Evolutionary conservation across 1,139 yeast species (phyloP), one percentile per base, ranked within the genome.

Genomic region (Hansenula sp.): DNA sequence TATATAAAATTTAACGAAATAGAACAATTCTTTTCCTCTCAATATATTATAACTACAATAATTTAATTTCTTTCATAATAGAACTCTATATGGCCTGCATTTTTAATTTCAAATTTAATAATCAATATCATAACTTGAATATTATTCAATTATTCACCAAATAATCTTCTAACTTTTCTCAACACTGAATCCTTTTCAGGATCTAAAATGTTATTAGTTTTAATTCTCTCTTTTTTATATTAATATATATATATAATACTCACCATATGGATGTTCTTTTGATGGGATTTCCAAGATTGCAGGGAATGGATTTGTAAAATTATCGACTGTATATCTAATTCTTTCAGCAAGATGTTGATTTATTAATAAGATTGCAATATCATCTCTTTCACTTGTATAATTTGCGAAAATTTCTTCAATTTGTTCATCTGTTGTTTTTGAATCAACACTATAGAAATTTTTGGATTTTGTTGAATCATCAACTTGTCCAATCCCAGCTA

Each of bases 111-210:
- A 21, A 21, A 21, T 9, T 6, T 21, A 21, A 21, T 6, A 21
- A 21, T 21, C 9, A 21, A 21, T 21, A 21, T 21, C 25, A 9
- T 21, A 21, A 21, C 25, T 18, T 15, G 21, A 19, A 21, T 11
- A 21, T 21, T 18, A 16, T 16, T 30, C 5, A 19, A 6, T 35
- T 72, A 89, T 69, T 91, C 98, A 38, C 98, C 98, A 71, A 91
- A 91, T 54, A 93, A 72, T 63, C 96, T 81, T 72, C 96, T 85
- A 29, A 93, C 99, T 64, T 95, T 84, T 70, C 94, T 84, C 69
- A 93, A 76, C 44, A 93, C 90, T 19, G 96, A 85, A 67, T 93
- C 99, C 80, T 91, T 94, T 65, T 91, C 98, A 21, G 99, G 99
- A 65, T 93, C 91, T 58, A 43, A 21, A 15, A 25, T 11, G 28